phyloP scores from a whole-genome alignment of 176 grass and related monocot species.

The Ampelocalamus luodianensis region DNA sequence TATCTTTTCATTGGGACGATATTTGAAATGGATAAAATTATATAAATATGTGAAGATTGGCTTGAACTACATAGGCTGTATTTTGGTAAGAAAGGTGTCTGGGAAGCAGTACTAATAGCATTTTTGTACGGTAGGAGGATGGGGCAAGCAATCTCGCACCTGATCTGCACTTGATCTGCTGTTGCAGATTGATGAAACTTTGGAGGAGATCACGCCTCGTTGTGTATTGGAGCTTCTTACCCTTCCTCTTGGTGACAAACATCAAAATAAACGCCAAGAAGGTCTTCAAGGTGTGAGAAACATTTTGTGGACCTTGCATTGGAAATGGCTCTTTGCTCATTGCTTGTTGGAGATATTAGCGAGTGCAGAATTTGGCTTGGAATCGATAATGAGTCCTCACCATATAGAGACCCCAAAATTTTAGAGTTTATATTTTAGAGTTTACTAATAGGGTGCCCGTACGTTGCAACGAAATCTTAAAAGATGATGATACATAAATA shows the following conservation, averaged over 20 bases:
- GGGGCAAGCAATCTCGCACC: slow-evolving; percentile 93
- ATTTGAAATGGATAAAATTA: slow-evolving; percentile 15
- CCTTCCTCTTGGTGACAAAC: slow-evolving; percentile 66
- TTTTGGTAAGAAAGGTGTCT: slow-evolving; percentile 5
- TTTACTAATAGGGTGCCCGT: too few species aligned
- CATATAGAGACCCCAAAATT: slow-evolving; percentile 74
- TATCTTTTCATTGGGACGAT: slow-evolving; percentile 9
- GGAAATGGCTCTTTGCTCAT: slow-evolving; percentile 82
- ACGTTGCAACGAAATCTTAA: too few species aligned
- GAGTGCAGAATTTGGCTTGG: slow-evolving; percentile 85
- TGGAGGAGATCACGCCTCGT: slow-evolving; percentile 89
- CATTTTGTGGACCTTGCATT: slow-evolving; percentile 88
- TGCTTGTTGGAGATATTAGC: slow-evolving; percentile 78
- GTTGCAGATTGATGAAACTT: slow-evolving; percentile 88
- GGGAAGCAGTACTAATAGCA: slow-evolving; percentile 30
- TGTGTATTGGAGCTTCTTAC: slow-evolving; percentile 90
- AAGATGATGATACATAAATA: too few species aligned
- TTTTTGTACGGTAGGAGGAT: slow-evolving; percentile 63
- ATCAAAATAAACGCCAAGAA: slow-evolving; percentile 75
- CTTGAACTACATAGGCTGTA: slow-evolving; percentile 18
- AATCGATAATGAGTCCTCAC: slow-evolving; percentile 66
- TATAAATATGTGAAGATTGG: neutral
- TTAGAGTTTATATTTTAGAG: slow-evolving; percentile 85
- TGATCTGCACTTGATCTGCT: slow-evolving; percentile 77
- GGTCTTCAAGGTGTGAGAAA: slow-evolving; percentile 73